These are phyloP conservation scores for Martensiomyces pterosporus DNA, from an alignment of 192 early-diverging fungal species.

Conservation along the genomic window DNA sequence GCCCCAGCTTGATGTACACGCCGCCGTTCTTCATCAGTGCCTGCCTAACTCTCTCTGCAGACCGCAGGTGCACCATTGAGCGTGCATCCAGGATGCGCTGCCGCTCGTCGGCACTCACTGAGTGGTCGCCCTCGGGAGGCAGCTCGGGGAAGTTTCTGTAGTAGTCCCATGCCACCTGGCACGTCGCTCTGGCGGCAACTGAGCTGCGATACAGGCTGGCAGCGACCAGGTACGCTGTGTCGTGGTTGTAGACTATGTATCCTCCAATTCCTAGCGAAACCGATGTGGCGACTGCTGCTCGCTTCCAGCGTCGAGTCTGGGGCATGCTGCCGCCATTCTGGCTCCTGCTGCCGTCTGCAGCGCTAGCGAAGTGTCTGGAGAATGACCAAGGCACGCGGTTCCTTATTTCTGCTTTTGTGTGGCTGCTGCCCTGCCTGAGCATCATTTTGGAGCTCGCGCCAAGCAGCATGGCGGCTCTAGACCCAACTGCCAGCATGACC, in stretches of 20 bases:
- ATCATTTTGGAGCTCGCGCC: no score
- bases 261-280: conserved; percentile 6
- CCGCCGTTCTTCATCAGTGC: conserved; percentile 70
- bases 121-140: conserved; percentile 7
- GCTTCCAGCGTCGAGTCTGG: conserved; percentile 12
- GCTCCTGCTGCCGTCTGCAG: no score
- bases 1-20: conserved; percentile 87
- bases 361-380: neutral
- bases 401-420: no score
- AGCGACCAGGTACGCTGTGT: conserved; percentile 39
- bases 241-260: conserved; percentile 32
- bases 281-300: conserved; percentile 3
- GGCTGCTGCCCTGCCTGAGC: no score
- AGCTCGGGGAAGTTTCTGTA: conserved; percentile 46
- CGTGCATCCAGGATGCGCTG: conserved; percentile 14
- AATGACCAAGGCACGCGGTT: no score
- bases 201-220: conserved; percentile 29
- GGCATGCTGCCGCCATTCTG: no score
- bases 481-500: no score
- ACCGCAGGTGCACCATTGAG: conserved; percentile 59
- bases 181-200: conserved; percentile 32
- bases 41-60: conserved; percentile 59
- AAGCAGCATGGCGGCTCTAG: no score
- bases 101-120: conserved; percentile 17
- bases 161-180: conserved; percentile 46